Evolutionary conservation across 2,329 filamentous ascomycete species (phyloP), one percentile per base, ranked within the genome.

Genomic region (Penicillium sp.): DNA sequence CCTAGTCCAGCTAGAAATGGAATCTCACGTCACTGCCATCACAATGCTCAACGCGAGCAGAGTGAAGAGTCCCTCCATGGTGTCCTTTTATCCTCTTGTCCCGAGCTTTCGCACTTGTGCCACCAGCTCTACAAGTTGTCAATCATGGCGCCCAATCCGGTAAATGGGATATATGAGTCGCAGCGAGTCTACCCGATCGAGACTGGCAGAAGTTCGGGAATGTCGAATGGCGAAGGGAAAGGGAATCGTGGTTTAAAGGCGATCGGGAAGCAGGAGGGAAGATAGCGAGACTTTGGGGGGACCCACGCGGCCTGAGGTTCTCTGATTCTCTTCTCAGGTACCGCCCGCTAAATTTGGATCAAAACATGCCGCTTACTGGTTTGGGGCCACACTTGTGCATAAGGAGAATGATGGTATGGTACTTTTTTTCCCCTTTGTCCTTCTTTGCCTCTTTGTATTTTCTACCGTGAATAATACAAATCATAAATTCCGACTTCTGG

Each of bases 41-140:
- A 89, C 82, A 65, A 83, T 80, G 85, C 88, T 86, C 82, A 89
- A 74, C 40, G 82, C 80, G 79, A 89, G 84, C 81, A 90, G 77
- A 73, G 87, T 88, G 69, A 88, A 84, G 50, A 89, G 81, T 70
- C 87, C 87, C 77, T 88, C 86, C 85, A 87, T 82, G 63, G 59
- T 76, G 63, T 64, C 19, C 51, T 38, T 54, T 54, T 42, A 10
- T 33, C 80, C 83, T 84, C 63, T 67, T 70, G 53, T 67, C 65
- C 60, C 62, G 63, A 66, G 65, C 69, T 65, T 72, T 67, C 54
- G 64, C 70, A 66, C 60, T 60, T 56, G 61, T 56, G 58, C 64
- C 60, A 56, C 63, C 60, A 59, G 64, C 61, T 70, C 60, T 77
- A 77, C 53, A 73, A 60, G 55, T 45, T 44, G 54, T 68, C 66